A percentile compares a stretch with the other conserved stretches of the same genome.
phyloP scores from a whole-genome alignment of 306 rosid genomes.

The Casuarina equisetifolia region DNA sequence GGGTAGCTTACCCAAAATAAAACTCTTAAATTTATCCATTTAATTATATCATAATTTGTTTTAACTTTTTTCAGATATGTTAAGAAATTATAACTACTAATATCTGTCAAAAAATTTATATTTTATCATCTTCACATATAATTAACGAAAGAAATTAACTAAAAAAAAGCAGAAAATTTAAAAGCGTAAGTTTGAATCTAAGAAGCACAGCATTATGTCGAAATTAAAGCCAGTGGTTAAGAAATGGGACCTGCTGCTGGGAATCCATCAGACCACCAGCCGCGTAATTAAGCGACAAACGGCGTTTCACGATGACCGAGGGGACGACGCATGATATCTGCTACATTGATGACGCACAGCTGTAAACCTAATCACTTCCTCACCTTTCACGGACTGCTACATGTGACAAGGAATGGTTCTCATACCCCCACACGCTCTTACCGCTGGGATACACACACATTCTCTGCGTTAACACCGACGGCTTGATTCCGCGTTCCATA shows the following conservation, averaged over 20 bases:
- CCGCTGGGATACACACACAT: background rate
- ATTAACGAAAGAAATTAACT: no score
- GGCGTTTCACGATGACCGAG: constrained; percentile 4
- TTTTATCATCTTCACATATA: no score
- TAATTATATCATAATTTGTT: no score
- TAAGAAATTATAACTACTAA: no score
- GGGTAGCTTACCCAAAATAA: background rate
- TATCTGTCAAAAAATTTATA: no score
- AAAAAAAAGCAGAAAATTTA: no score
- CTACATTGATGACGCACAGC: constrained; percentile 61
- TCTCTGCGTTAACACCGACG: background rate
- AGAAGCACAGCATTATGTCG: no score
- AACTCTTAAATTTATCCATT: background rate
- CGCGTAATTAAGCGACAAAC: background rate
- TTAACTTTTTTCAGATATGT: no score
- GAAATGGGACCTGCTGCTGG: no score
- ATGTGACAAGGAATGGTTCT: constrained; percentile 48
- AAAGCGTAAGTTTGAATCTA: no score
- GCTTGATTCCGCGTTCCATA: background rate
- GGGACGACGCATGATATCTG: constrained; percentile 21
- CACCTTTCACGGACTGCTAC: constrained; percentile 35
- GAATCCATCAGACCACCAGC: background rate
- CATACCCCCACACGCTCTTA: no score
- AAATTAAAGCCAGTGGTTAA: no score
- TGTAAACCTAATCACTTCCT: constrained; percentile 44